Evolutionary conservation across 176 grass and related monocot genomes (phyloP).

Genomic region (Hyparrhenia diplandra): DNA sequence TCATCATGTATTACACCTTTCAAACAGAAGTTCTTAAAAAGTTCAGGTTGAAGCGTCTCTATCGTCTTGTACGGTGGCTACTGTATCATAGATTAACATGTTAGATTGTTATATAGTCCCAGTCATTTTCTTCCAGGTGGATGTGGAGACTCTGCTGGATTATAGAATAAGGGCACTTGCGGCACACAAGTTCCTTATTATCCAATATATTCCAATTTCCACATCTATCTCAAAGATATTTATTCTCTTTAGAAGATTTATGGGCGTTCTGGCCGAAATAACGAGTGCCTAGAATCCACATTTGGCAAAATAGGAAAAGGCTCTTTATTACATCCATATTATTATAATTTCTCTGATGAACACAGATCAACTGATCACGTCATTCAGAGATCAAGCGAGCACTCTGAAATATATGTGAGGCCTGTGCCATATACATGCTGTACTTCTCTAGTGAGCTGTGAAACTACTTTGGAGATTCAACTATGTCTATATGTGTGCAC

Average conservation of each 20-base stretch:
- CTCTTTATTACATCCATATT: constrained; percentile 5
- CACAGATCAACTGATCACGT: neutral
- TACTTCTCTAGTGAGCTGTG: neutral
- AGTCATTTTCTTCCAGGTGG: constrained; percentile 9
- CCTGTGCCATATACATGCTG: neutral
- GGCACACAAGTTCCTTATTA: constrained; percentile 8
- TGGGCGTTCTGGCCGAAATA: neutral
- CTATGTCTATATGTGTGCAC: neutral
- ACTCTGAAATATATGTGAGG: neutral
- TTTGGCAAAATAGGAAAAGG: constrained; percentile 44
- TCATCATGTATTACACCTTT: constrained; percentile 21
- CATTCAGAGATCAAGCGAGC: neutral
- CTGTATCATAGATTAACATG: constrained; percentile 7
- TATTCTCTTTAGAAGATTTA: constrained; percentile 38
- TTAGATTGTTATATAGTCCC: neutral
- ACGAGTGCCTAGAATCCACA: constrained; percentile 33
- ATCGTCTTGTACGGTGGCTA: constrained; percentile 1
- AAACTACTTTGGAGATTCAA: neutral
- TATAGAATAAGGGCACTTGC: constrained; percentile 24
- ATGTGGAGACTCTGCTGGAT: neutral
- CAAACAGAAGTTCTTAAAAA: constrained; percentile 12
- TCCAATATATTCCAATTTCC: constrained; percentile 21
- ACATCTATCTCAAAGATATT: constrained; percentile 34
- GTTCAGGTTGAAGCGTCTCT: constrained; percentile 16
- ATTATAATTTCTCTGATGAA: neutral